A percentile compares a stretch with the other conserved stretches of the same genome.
phyloP scores from a whole-genome alignment of 2,329 filamentous ascomycete genomes.

The Diplodia sapinea region DNA sequence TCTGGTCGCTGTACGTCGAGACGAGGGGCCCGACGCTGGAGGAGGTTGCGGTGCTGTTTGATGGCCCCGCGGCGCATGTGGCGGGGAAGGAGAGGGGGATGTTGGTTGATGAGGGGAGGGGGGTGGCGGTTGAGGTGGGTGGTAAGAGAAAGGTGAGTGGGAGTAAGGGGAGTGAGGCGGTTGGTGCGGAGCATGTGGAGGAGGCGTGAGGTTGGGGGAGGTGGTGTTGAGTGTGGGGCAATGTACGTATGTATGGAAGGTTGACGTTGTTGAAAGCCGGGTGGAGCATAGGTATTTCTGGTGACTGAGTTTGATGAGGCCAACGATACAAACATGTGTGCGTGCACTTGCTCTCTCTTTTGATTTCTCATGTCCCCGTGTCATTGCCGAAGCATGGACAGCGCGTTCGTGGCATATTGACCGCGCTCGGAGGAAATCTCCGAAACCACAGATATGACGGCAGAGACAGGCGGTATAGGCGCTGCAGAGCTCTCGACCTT shows the following conservation, averaged over 20 bases:
- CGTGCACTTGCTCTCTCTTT: neutral
- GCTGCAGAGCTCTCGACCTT: neutral
- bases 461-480: neutral
- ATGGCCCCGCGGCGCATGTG: constrained; percentile 43
- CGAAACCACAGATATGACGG: neutral
- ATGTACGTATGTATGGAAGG: no score
- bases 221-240: neutral
- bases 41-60: constrained; percentile 54
- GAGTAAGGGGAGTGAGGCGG: constrained; percentile 39
- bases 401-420: constrained; percentile 32
- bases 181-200: constrained; percentile 9
- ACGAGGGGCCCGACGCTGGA: constrained; percentile 52
- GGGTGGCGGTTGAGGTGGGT: neutral
- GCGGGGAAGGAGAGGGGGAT: neutral
- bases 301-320: no score
- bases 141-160: neutral
- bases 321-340: no score
- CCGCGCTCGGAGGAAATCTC: constrained; percentile 4
- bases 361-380: neutral
- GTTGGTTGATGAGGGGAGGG: no score
- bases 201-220: neutral
- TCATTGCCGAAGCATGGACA: constrained; percentile 32
- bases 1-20: constrained; percentile 47
- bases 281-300: no score
- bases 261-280: no score